Evolutionary conservation across 208 protist genomes (phyloP).

Genomic region (Leishmania guyanensis): DNA sequence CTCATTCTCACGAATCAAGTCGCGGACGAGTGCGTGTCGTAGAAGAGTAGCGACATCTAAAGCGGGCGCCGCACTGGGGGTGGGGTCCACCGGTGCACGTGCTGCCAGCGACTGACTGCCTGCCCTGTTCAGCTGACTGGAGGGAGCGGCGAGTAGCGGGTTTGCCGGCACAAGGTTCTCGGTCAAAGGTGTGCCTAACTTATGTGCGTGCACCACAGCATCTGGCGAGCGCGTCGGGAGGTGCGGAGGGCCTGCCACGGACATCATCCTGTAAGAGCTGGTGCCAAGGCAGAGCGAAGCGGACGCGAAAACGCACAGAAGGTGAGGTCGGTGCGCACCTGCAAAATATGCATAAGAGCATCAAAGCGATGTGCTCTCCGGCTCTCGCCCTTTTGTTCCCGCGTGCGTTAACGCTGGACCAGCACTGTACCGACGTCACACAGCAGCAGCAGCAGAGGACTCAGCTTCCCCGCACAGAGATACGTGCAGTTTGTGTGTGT

Average conservation of each 20-base stretch:
- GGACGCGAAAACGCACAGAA: background rate
- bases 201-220: background rate
- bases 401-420: background rate
- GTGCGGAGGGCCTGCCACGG: background rate
- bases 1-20: constrained; percentile 61
- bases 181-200: background rate
- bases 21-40: constrained; percentile 41
- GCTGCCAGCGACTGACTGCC: background rate
- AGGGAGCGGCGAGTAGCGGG: background rate
- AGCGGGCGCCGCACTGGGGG: background rate
- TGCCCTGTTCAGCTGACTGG: background rate
- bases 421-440: background rate
- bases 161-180: background rate
- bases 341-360: background rate
- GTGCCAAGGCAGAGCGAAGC: background rate
- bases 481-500: background rate
- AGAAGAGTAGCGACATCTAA: background rate
- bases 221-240: background rate
- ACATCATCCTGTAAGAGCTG: background rate
- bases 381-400: background rate
- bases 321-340: background rate
- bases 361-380: background rate
- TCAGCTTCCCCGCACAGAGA: background rate
- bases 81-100: background rate
- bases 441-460: background rate